Evolutionary conservation across 805 yeast species (phyloP).

Genomic region (Metschnikowia picachoensis): DNA sequence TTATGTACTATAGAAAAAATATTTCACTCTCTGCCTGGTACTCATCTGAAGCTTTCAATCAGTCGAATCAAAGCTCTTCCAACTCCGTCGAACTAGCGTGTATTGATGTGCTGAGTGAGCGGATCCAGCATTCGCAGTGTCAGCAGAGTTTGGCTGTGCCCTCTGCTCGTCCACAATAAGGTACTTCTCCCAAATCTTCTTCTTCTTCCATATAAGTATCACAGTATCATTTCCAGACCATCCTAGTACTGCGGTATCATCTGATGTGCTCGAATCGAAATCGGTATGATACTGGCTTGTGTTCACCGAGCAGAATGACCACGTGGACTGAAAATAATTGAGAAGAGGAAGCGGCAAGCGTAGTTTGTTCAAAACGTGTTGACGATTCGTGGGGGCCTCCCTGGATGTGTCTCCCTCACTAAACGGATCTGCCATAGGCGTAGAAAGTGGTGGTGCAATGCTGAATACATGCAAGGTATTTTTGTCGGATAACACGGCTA

Average conservation of each 20-base stretch:
- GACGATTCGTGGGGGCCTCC: conserved; percentile 41
- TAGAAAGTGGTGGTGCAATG: conserved; percentile 22
- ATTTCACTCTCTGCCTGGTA: background rate
- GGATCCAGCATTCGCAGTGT: background rate
- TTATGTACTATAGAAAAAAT: background rate
- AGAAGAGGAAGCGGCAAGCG: conserved; percentile 59
- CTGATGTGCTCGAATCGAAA: conserved; percentile 17
- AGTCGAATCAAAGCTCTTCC: conserved; percentile 6
- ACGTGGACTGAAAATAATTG: conserved; percentile 73
- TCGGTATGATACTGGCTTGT: conserved; percentile 38
- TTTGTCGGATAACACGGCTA: conserved; percentile 87
- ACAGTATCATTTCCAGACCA: conserved; percentile 77
- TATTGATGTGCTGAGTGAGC: background rate
- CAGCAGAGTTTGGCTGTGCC: background rate
- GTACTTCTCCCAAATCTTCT: conserved; percentile 85
- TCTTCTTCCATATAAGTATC: conserved; percentile 68
- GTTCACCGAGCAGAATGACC: conserved; percentile 82
- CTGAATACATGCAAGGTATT: conserved; percentile 85
- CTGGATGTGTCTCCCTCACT: conserved; percentile 1
- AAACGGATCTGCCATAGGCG: conserved; percentile 7
- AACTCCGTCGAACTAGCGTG: conserved; percentile 7
- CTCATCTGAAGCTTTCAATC: background rate
- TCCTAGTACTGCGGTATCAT: conserved; percentile 45
- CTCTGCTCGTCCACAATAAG: conserved; percentile 47
- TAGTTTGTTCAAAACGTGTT: conserved; percentile 60